phyloP scores from a whole-genome alignment of 179 eudicot species.

The Beta macrorhiza region DNA sequence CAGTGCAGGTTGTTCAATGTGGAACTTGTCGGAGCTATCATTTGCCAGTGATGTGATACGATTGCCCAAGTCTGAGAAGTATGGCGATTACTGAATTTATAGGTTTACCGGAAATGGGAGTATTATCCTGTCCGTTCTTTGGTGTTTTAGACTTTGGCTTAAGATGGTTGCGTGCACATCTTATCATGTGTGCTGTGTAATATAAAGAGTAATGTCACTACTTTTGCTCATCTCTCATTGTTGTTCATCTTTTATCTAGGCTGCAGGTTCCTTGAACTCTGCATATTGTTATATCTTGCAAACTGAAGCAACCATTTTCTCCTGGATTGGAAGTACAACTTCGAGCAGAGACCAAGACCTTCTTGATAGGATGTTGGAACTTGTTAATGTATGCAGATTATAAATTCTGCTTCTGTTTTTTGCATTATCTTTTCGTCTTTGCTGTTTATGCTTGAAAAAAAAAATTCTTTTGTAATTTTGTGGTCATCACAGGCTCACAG shows the following conservation, averaged over 20 bases:
- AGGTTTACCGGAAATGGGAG: too few species aligned
- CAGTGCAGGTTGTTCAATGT: background rate
- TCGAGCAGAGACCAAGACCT: constrained; percentile 57
- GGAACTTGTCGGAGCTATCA: background rate
- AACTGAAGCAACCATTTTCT: constrained; percentile 45
- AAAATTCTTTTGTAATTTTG: background rate
- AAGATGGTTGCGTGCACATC: background rate
- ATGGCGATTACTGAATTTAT: background rate
- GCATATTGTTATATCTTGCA: constrained; percentile 63
- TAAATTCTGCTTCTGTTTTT: background rate
- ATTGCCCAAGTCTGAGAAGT: background rate
- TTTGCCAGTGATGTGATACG: background rate
- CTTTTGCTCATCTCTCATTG: background rate
- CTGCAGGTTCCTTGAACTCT: constrained; percentile 62
- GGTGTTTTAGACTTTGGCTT: constrained; percentile 2
- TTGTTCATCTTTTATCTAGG: constrained; percentile 37
- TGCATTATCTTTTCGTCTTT: background rate
- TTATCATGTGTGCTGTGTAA: background rate
- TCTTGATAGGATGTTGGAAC: constrained; percentile 63
- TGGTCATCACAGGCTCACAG: background rate
- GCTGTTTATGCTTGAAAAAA: background rate
- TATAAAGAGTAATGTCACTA: background rate
- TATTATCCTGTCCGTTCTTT: background rate
- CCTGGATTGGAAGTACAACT: constrained; percentile 62
- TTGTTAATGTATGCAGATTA: constrained; percentile 39